Percentiles rank a stretch among this genome's conserved stretches.
Evolutionary conservation across 1,284 basidiomycete species (phyloP).

Genomic region (Irpex rosettiformis): DNA sequence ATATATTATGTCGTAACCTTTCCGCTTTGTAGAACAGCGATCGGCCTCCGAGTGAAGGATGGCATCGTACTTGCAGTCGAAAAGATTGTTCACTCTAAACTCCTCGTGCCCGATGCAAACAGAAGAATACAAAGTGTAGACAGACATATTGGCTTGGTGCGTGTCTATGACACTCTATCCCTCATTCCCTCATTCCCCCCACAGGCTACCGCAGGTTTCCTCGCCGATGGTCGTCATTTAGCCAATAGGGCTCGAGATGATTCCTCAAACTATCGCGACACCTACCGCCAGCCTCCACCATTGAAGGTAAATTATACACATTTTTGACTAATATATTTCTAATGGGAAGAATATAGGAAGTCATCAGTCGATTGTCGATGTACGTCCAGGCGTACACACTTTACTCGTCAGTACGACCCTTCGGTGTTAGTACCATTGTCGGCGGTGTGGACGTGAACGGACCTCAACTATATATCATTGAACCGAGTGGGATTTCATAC

Average conservation of each 20-base stretch:
- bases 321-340: neutral
- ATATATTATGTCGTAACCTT: slow-evolving; percentile 4
- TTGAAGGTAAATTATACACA: slow-evolving; percentile 60
- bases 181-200: neutral
- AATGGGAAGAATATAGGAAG: slow-evolving; percentile 44
- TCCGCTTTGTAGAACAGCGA: slow-evolving; percentile 84
- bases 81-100: slow-evolving; percentile 97
- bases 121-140: slow-evolving; percentile 92
- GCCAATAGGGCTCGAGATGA: slow-evolving; percentile 87
- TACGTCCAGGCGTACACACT: slow-evolving; percentile 97
- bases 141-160: slow-evolving; percentile 87
- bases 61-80: slow-evolving; percentile 95
- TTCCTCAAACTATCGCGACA: slow-evolving; percentile 73
- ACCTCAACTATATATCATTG: slow-evolving; percentile 87
- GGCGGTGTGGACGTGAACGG: slow-evolving; percentile 89
- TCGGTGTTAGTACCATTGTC: slow-evolving; percentile 92
- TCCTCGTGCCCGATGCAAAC: slow-evolving; percentile 92
- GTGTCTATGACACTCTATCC: neutral
- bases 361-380: slow-evolving; percentile 83
- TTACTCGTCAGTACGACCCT: slow-evolving; percentile 97
- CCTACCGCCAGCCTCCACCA: slow-evolving; percentile 74
- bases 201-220: slow-evolving; percentile 89
- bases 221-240: slow-evolving; percentile 92
- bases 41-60: slow-evolving; percentile 90
- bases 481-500: slow-evolving; percentile 93